Conservation (phyloP, 208 protist genomes). For the Phytomonas francai region DNA sequence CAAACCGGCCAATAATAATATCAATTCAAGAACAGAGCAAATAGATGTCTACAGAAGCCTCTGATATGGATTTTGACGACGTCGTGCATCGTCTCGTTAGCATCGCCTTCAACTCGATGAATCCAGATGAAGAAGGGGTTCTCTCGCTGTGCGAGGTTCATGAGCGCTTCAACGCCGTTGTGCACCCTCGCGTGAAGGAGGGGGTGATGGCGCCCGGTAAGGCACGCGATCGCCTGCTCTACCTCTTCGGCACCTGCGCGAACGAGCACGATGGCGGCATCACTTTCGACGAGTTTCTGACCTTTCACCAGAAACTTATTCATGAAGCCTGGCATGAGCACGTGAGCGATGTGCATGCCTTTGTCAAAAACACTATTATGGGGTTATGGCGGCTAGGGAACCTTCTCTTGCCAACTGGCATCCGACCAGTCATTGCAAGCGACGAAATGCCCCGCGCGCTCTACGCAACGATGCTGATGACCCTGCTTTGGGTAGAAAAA, state of each 20-base stretch:
- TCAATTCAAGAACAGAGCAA: conserved; percentile 15
- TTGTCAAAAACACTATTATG: conserved; percentile 58
- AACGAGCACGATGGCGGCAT: conserved; percentile 41
- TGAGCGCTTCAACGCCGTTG: conserved; percentile 46
- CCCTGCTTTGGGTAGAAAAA: conserved; percentile 55
- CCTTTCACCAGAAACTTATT: conserved; percentile 72
- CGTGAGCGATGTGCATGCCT: conserved; percentile 36
- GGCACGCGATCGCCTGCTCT: conserved; percentile 45
- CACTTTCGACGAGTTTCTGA: conserved; percentile 73
- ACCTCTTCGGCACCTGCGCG: conserved; percentile 50
- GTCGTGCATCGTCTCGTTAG: conserved; percentile 24
- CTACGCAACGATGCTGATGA: conserved; percentile 63
- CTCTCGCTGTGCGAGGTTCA: conserved; percentile 41
- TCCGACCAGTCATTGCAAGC: conserved; percentile 53
- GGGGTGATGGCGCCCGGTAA: conserved; percentile 59
- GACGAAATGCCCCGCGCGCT: conserved; percentile 32
- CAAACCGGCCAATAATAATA: background rate
- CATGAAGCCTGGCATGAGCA: conserved; percentile 54
- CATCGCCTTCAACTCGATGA: conserved; percentile 54
- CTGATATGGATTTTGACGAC: conserved; percentile 6
- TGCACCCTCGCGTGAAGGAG: conserved; percentile 70
- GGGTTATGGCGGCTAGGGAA: conserved; percentile 66
- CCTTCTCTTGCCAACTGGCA: conserved; percentile 61
- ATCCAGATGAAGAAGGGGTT: conserved; percentile 26
- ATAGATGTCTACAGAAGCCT: background rate